Evolutionary conservation across 768 basidiomycete species (phyloP), one percentile per base, ranked within the genome.

Genomic region (Vararia minispora): DNA sequence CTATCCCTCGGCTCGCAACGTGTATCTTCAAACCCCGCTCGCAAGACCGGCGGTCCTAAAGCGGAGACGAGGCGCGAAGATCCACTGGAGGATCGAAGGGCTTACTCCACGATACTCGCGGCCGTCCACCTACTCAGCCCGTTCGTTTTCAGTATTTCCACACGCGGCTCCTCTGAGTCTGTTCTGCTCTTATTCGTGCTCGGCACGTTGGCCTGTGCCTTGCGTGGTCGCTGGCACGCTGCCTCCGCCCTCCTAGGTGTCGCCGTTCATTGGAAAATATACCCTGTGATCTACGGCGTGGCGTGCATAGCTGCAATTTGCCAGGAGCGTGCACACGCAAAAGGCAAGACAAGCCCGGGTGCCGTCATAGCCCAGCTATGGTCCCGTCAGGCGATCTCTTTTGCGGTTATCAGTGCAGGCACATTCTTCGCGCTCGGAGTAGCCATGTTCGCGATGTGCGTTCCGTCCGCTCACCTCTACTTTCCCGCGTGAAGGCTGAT

Each of bases 221-320:
- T 82, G 41, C 67, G 68, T 28, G 64, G 60, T 3, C 64, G 64
- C 30, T 83, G 84, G 76, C 66, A 71, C 34, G 44, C 58, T 3
- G 75, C 88, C 0, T 91, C 88, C 0, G 47, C 86, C 4, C 52
- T 80, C 39, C 66, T 92, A 16, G 95, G 90, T 1, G 49, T 90
- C 28, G 79, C 85, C 44, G 79, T 89, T 0, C 91, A 97, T 51
- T 94, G 90, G 87, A 99, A 99, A 61, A 87, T 99, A 40, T 98
- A 95, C 53, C 95, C 95, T 0, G 66, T 92, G 47, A 74, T 99
- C 40, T 97, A 97, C 55, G 86, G 82, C 0, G 69, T 81, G n/a
- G 72, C 76, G 26, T 78, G 87, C 43, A 59, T 90, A 39, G 72
- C 75, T 1, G 65, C 71, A 29, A 58, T 82, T 33, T 57, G 58